Base-by-base conservation (phyloP, 1,284 basidiomycete genomes). In the Puccinia hordei region DNA sequence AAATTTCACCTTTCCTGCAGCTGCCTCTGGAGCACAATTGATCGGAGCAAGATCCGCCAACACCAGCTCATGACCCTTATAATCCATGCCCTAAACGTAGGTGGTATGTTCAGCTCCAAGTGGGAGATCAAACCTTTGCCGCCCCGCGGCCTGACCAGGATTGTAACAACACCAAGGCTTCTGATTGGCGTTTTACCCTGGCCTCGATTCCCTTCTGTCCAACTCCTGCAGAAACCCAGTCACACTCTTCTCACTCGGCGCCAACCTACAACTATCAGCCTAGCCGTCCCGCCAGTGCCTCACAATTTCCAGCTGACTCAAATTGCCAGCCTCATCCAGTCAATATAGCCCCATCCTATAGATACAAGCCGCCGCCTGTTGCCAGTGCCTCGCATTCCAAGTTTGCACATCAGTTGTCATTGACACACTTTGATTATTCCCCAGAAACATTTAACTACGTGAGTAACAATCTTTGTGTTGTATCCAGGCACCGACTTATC, bases 131-230 rank as follows among this genome's bases (percentile, higher is more conserved):
- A 51, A 17, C 41, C 1, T 46, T 51, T 46, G 66, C 46, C 22
- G 24, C 61, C 27, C 30, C 44, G 17, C 41, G 44, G 13, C 10
- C 44, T 27, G 46, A 51, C 49, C 13, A 49, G 24, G 1, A 46
- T 27, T 44, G n/a, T 19, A 2, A 33, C 46, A 38, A 49, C 19
- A 44, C 24, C 17, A 3, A 44, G 0, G 3, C 41, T 46, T 49
- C 38, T 5, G 66, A 69, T 15, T 69, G 41, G 66, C 66, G 66
- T 69, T 69, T 69, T 44, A 69, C 66, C 12, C 41, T 44, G 22
- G 66, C 66, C n/a, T 8, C 24, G 10, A 17, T 69, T 69, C 66
- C 66, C 22, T 69, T 69, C 30, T 27, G 19, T 49, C 8, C 66
- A 30, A 69, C 4, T 51, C 30, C n/a, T 27, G 27, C 9, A 27